These are phyloP conservation scores for Leccinum olivaceopallidum DNA, from an alignment of 768 basidiomycete species.

Conservation along the genomic window DNA sequence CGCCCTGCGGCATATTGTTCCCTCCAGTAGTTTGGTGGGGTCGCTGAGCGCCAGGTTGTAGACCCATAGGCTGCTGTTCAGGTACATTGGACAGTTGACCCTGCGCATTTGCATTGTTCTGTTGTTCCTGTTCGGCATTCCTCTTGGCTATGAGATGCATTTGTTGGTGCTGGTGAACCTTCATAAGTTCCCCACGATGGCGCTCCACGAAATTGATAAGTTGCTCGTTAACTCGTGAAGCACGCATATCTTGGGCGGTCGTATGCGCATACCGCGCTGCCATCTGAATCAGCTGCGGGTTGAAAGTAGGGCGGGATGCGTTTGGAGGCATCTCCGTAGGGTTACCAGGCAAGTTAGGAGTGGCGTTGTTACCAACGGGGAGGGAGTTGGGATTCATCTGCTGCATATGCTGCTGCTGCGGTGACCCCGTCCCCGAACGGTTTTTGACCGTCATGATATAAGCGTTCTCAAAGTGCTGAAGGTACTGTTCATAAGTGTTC, in stretches of 20 bases:
- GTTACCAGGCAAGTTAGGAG: constrained; percentile 14
- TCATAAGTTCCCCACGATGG: constrained; percentile 40
- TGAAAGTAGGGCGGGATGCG: constrained; percentile 7
- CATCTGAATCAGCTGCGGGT: constrained; percentile 40
- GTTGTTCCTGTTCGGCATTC: constrained; percentile 26
- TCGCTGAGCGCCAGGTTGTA: constrained; percentile 21
- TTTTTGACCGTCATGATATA: constrained; percentile 45
- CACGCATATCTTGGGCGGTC: constrained; percentile 52
- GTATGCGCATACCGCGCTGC: constrained; percentile 50
- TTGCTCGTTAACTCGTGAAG: constrained; percentile 46
- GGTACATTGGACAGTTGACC: constrained; percentile 19
- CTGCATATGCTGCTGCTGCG: constrained; percentile 14
- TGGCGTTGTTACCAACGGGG: constrained; percentile 10
- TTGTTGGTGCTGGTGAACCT: constrained; percentile 28
- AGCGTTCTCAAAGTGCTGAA: constrained; percentile 55
- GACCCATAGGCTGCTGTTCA: constrained; percentile 18
- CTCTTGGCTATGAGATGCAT: constrained; percentile 18
- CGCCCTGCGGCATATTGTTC: constrained; percentile 17
- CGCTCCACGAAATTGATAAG: constrained; percentile 59
- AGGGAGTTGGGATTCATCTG: constrained; percentile 17
- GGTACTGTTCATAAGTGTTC: constrained; percentile 59
- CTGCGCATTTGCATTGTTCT: constrained; percentile 22
- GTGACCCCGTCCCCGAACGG: constrained; percentile 16
- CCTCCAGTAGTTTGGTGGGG: constrained; percentile 10
- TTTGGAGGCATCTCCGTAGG: constrained; percentile 23